Base-by-base conservation (phyloP, 2,329 filamentous ascomycete genomes). In the Aspergillus tamarii region DNA sequence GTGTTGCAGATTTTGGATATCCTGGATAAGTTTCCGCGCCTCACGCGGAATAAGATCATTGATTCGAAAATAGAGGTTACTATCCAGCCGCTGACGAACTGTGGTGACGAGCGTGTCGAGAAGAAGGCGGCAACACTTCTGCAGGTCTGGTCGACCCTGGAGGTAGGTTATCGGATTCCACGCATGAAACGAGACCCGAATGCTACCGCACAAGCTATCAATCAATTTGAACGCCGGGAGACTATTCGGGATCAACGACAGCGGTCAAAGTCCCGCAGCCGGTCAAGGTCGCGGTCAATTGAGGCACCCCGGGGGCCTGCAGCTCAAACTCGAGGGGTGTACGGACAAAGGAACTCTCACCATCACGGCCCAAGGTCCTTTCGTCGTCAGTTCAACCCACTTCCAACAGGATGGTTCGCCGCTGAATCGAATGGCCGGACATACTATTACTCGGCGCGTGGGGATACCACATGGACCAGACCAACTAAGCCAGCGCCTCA, bases 21-120 rank as follows among this genome's bases (percentile, higher is more conserved):
- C 61, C 85, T 99, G 23, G 90, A 96, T 77, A 90, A 89, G 67
- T 91, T 98, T 68, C 95, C 95, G 0, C 90, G 94, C 11, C 83
- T 98, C 57, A 98, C 95, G 23, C 90, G 93, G 64, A 99, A 99
- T 83, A 99, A 99, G 80, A 97, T 99, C 63, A 89, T 92, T 68
- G 94, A 97, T 73, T 96, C 95, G 10, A 96, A 96, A 72, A 97
- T 99, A 66, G 95, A 98, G 76, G 85, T 89, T 2, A 90, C 91
- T 0, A 86, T 99, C 48, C 84, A 92, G 72, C 85, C 85, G 4
- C 81, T 98, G 58, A 86, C 84, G 1, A 80, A 80, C 14, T 91
- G 88, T 21, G 87, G 89, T 10, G 89, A 97, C 73, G 88, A 92
- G 66, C 85, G 91, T 64, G 92, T 99, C 23, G 85, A 89, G 30